Base-by-base conservation (phyloP, 768 basidiomycete species). In the Tephrocybe sp. region DNA sequence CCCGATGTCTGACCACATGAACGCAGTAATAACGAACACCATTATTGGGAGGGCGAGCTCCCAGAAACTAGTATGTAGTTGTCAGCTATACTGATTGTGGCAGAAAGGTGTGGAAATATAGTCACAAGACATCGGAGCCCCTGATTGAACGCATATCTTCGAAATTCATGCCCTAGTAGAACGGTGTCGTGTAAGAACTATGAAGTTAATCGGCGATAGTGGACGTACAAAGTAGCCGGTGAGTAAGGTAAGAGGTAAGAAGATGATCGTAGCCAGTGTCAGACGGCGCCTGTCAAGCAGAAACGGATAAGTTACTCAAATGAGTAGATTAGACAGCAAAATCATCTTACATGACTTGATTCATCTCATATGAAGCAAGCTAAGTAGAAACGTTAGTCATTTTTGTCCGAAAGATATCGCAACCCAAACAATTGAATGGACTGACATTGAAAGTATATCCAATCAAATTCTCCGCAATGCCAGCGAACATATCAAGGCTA, bases 21-120 rank as follows among this genome's bases (percentile, higher is more conserved):
- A 85, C 16, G 81, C 43, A 13, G 82, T 75, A 7, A 83, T 63
- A 38, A 88, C 69, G 43, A 80, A 54, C n/a, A 62, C 59, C 79
- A 86, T 80, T 19, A 82, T 63, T 0, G 84, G 84, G 2, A 84
- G 59, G 1, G 82, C 80, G 52, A 87, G 78, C 55, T 75, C 66
- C 87, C 87, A 88, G 71, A 87, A 89, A 10, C 84, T 86, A 34
- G n/a, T n/a, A n/a, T n/a, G n/a, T n/a, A n/a, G n/a, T n/a, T n/a
- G n/a, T n/a, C n/a, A n/a, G n/a, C n/a, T n/a, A 15, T 15, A 34
- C 8, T 7, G 27, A 29, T 29, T 11, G 27, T 5, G 15, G 8
- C 33, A 34, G 33, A 7, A 15, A n/a, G 8, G 33, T 15, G 15
- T 10, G 33, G 7, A 34, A 15, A n/a, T 34, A n/a, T 34, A 15